These are phyloP conservation scores for Populus hybrid DNA, from an alignment of 441 rosid species.

Conservation along the genomic window DNA sequence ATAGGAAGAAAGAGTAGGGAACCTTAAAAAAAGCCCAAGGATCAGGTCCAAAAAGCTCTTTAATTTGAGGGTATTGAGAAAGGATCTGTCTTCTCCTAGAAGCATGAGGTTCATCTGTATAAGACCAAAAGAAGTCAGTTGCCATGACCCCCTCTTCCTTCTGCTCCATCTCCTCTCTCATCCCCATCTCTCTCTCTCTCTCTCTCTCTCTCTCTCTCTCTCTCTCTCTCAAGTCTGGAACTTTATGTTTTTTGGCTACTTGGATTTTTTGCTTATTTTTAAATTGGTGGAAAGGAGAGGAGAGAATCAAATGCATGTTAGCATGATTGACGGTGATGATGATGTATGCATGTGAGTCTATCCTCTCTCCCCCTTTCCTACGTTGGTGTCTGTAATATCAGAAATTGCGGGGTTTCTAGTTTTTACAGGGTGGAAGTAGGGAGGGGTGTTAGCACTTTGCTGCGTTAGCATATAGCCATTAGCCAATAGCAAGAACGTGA, in stretches of 20 bases:
- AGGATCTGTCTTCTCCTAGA: conserved; percentile 79
- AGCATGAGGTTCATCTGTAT: conserved; percentile 92
- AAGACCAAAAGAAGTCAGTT: conserved; percentile 88
- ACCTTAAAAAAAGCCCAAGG: conserved; percentile 78
- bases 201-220: not conserved
- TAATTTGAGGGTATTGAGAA: conserved; percentile 84
- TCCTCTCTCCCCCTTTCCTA: not conserved
- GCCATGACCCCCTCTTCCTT: conserved; percentile 58
- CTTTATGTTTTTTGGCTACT: not conserved
- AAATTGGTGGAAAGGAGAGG: not conserved
- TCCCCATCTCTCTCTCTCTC: conserved; percentile 24
- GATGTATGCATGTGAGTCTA: not conserved
- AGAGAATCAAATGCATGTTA: not conserved
- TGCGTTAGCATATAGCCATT: not conserved
- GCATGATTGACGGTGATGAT: not conserved
- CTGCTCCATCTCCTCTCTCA: conserved; percentile 27
- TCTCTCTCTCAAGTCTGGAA: not conserved
- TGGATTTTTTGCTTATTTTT: not conserved
- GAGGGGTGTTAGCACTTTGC: not conserved
- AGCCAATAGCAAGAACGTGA: not conserved
- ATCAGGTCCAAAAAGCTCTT: conserved; percentile 86
- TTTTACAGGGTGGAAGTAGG: not conserved
- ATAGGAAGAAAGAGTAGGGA: not conserved
- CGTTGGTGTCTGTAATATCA: not conserved
- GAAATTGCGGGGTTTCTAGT: not conserved